phyloP scores from a whole-genome alignment of 140 eudicot genomes.

The Erigeron philadelphicus region DNA sequence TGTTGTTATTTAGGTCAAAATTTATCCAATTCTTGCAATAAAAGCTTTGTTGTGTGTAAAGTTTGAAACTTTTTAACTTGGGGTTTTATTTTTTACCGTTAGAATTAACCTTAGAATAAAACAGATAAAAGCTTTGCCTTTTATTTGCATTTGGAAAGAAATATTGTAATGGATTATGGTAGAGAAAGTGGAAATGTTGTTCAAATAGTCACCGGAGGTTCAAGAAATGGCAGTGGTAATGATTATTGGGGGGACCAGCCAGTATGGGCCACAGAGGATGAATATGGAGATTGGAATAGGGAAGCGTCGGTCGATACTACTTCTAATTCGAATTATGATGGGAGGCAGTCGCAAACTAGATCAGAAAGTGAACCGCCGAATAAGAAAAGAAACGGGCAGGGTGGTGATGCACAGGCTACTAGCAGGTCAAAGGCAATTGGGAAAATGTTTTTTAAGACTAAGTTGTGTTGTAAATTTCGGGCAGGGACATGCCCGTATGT shows the following conservation, averaged over 20 bases:
- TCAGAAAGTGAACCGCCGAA: constrained; percentile 67
- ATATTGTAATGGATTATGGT: constrained; percentile 50
- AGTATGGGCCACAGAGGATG: constrained; percentile 92
- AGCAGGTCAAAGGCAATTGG: constrained; percentile 82
- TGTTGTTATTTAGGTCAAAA: constrained; percentile 22
- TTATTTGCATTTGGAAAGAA: constrained; percentile 1
- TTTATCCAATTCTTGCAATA: constrained; percentile 17
- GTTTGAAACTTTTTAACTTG: constrained; percentile 2
- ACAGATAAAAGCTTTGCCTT: constrained; percentile 20
- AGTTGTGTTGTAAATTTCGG: constrained; percentile 79
- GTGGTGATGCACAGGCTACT: constrained; percentile 36
- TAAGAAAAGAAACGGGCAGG: constrained; percentile 58
- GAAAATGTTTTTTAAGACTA: constrained; percentile 84
- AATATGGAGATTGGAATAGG: constrained; percentile 60
- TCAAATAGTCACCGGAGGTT: constrained; percentile 51
- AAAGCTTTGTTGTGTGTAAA: constrained; percentile 12
- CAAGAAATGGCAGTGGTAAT: constrained; percentile 27
- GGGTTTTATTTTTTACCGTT: constrained; percentile 20
- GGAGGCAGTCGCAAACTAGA: constrained; percentile 39
- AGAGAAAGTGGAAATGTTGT: constrained; percentile 65
- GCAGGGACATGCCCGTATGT: constrained; percentile 83
- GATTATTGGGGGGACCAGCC: constrained; percentile 89
- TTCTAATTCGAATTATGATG: constrained; percentile 59
- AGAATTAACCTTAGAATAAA: neutral
- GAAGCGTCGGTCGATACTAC: constrained; percentile 44